Conservation (phyloP, 2,329 filamentous ascomycete species). For the Ampelomyces quisqualis region DNA sequence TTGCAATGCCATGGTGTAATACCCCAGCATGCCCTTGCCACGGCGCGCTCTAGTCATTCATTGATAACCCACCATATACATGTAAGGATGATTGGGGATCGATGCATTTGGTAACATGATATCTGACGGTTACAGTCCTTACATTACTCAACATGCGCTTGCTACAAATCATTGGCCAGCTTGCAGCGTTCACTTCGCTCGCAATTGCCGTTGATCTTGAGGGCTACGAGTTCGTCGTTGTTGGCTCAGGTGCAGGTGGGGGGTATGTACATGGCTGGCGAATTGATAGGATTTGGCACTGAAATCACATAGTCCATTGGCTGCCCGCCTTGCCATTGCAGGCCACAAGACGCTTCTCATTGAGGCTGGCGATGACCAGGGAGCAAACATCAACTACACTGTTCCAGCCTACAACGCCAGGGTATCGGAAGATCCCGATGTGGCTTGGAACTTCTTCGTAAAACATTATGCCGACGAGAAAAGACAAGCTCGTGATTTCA, state of each 20-base stretch:
- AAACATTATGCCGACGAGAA: slow-evolving; percentile 59
- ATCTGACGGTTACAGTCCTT: no score
- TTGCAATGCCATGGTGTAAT: background rate
- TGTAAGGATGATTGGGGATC: no score
- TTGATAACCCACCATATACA: slow-evolving; percentile 1
- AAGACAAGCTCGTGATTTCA: slow-evolving; percentile 58
- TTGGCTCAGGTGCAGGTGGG: slow-evolving; percentile 52
- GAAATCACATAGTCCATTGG: slow-evolving; percentile 22
- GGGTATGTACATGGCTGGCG: slow-evolving; percentile 10
- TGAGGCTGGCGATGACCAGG: slow-evolving; percentile 62
- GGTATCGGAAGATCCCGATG: slow-evolving; percentile 57
- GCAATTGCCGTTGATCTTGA: slow-evolving; percentile 33
- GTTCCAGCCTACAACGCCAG: slow-evolving; percentile 57
- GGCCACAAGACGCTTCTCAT: slow-evolving; percentile 63
- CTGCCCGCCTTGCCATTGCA: slow-evolving; percentile 60
- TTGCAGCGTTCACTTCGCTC: slow-evolving; percentile 24
- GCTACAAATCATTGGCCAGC: slow-evolving; percentile 18
- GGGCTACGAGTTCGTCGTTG: slow-evolving; percentile 63
- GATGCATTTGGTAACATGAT: no score
- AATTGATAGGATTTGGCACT: background rate
- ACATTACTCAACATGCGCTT: slow-evolving; percentile 26
- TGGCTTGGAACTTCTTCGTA: slow-evolving; percentile 66
- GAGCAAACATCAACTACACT: slow-evolving; percentile 52
- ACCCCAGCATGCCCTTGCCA: slow-evolving; percentile 13
- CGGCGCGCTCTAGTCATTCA: slow-evolving; percentile 16